Percentiles rank a stretch among this genome's conserved stretches.
These are phyloP conservation scores for Bocquillonia castaneifolia DNA, from an alignment of 441 rosid genomes.

Conservation along the genomic window DNA sequence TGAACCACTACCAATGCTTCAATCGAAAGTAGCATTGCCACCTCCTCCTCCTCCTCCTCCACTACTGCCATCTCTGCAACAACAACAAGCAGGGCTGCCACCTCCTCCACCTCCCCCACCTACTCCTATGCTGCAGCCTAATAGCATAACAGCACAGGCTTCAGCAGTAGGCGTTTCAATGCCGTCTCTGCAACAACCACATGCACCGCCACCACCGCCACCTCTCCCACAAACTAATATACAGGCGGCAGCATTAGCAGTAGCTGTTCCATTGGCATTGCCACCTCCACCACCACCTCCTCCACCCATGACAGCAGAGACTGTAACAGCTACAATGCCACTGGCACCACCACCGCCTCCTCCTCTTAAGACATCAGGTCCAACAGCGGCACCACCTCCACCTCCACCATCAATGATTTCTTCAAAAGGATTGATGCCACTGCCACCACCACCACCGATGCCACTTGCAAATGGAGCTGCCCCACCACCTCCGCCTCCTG, in stretches of 20 bases:
- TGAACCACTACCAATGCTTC: background rate
- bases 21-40: background rate
- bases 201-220: constrained; percentile 16
- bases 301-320: constrained; percentile 10
- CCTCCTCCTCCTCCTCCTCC: constrained; percentile 14
- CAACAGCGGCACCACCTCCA: constrained; percentile 20
- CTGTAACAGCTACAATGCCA: constrained; percentile 11
- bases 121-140: constrained; percentile 4
- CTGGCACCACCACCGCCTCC: constrained; percentile 41
- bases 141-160: background rate
- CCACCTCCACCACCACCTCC: constrained; percentile 23
- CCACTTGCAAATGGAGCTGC: constrained; percentile 32
- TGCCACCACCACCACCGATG: constrained; percentile 36
- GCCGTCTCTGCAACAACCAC: background rate
- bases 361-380: constrained; percentile 14
- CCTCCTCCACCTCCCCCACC: constrained; percentile 19
- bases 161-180: constrained; percentile 13
- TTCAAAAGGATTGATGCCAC: constrained; percentile 27
- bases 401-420: constrained; percentile 30
- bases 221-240: background rate
- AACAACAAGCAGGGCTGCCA: background rate
- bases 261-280: background rate
- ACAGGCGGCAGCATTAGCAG: constrained; percentile 13
- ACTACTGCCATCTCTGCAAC: constrained; percentile 9
- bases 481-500: constrained; percentile 61